phyloP scores from a whole-genome alignment of 2,329 filamentous ascomycete species.

The Epichloe scottii region DNA sequence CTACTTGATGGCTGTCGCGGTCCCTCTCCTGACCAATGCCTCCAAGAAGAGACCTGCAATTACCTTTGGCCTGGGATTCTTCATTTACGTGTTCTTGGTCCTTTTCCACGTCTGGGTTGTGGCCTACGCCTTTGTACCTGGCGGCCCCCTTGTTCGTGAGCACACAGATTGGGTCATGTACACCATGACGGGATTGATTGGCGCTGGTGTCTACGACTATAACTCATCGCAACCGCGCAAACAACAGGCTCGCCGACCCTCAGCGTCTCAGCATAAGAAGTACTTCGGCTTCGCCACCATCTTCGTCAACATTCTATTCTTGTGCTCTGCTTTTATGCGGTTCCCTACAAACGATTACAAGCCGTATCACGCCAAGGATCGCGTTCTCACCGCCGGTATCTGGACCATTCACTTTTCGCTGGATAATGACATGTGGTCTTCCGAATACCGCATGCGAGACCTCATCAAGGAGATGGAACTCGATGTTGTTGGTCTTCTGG shows the following conservation, averaged over 20 bases:
- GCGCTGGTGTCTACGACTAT: constrained; percentile 69
- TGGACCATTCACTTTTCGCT: constrained; percentile 98
- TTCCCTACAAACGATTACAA: constrained; percentile 89
- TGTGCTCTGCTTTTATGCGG: constrained; percentile 72
- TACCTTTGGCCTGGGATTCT: constrained; percentile 79
- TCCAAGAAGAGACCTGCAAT: constrained; percentile 63
- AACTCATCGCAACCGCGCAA: constrained; percentile 35
- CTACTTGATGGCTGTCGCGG: constrained; percentile 71
- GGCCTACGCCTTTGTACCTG: constrained; percentile 94
- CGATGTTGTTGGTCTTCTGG: constrained; percentile 91
- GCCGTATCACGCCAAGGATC: constrained; percentile 78
- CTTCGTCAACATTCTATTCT: constrained; percentile 67
- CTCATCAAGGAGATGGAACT: constrained; percentile 87
- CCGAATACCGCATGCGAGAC: constrained; percentile 85
- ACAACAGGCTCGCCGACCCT: constrained; percentile 17
- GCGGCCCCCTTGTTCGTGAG: constrained; percentile 82
- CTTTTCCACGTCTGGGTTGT: constrained; percentile 99
- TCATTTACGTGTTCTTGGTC: constrained; percentile 85
- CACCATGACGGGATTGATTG: constrained; percentile 71
- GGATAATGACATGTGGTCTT: constrained; percentile 98
- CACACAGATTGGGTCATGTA: constrained; percentile 94
- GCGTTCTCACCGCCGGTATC: constrained; percentile 84
- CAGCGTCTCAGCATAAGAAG: constrained; percentile 33
- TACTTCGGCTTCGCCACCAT: constrained; percentile 48
- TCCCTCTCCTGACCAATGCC: constrained; percentile 63